Conservation (phyloP, 192 early-diverging fungal genomes). For the Thoreauomyces humboldtii region DNA sequence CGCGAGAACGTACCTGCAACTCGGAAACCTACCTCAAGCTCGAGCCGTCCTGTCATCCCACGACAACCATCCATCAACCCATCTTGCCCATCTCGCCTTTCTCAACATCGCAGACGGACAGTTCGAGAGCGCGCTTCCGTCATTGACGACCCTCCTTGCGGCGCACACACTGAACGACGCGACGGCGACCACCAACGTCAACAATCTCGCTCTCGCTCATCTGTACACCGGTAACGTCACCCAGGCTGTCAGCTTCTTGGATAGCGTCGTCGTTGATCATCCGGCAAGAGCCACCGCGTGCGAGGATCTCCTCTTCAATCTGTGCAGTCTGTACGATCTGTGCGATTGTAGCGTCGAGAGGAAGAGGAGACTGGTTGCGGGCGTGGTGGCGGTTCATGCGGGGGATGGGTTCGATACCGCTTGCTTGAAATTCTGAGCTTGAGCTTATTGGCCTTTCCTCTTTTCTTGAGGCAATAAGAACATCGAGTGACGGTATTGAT, state of each 20-base stretch:
- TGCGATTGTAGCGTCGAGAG: slow-evolving; percentile 35
- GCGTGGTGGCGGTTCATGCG: slow-evolving; percentile 30
- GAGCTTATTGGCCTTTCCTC: neutral
- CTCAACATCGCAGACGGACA: slow-evolving; percentile 29
- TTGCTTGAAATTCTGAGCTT: slow-evolving; percentile 36
- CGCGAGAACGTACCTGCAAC: slow-evolving; percentile 38
- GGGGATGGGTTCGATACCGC: slow-evolving; percentile 46
- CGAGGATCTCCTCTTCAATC: slow-evolving; percentile 41
- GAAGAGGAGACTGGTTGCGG: slow-evolving; percentile 38
- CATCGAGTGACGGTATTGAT: neutral
- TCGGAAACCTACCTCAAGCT: slow-evolving; percentile 34
- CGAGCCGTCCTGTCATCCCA: neutral
- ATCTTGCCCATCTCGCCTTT: slow-evolving; percentile 32
- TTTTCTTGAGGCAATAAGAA: neutral
- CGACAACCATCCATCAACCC: neutral
- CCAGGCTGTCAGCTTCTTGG: slow-evolving; percentile 39
- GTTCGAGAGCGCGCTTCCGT: slow-evolving; percentile 10
- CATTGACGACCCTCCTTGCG: slow-evolving; percentile 29
- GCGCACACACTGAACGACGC: neutral
- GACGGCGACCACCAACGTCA: slow-evolving; percentile 21
- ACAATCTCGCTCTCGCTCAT: slow-evolving; percentile 46
- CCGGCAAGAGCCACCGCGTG: slow-evolving; percentile 24
- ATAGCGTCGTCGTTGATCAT: slow-evolving; percentile 32
- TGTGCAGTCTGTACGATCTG: slow-evolving; percentile 45
- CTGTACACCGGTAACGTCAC: slow-evolving; percentile 45